These are phyloP conservation scores for Gynochthodes officinalis DNA, from an alignment of 257 asterid genomes.

Conservation along the genomic window DNA sequence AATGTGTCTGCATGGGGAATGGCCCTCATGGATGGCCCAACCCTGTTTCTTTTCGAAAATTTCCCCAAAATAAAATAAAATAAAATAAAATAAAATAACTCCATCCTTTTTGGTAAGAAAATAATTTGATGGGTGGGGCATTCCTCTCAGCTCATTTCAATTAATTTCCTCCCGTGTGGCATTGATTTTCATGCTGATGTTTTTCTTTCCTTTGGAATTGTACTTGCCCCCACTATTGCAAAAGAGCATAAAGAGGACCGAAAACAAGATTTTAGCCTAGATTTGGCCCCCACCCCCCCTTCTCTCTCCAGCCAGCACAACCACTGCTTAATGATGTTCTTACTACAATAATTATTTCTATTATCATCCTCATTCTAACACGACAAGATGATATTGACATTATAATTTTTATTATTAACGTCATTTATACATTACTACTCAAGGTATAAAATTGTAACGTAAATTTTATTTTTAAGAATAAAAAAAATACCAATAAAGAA, in stretches of 20 bases:
- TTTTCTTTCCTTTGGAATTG: constrained; percentile 19
- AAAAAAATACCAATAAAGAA: too few relatives aligned
- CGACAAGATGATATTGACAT: too few relatives aligned
- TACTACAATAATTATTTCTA: background rate
- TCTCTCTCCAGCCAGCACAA: constrained; percentile 22
- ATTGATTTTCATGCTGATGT: constrained; percentile 37
- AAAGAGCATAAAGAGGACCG: constrained; percentile 26
- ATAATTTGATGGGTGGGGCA: constrained; percentile 19
- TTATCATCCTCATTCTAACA: constrained; percentile 23
- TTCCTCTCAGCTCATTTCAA: constrained; percentile 11
- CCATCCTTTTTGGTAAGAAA: background rate
- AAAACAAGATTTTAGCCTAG: background rate
- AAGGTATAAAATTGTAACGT: too few relatives aligned
- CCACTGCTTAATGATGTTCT: constrained; percentile 17
- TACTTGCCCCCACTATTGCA: constrained; percentile 19
- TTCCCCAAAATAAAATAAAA: background rate
- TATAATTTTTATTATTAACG: too few relatives aligned
- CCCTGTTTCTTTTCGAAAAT: background rate
- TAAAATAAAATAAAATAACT: background rate
- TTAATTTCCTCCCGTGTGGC: constrained; percentile 28
- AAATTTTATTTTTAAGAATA: too few relatives aligned
- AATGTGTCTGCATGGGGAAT: constrained; percentile 2
- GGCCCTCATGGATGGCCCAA: constrained; percentile 24
- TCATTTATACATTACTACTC: too few relatives aligned
- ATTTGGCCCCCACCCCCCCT: constrained; percentile 32